These are phyloP conservation scores for Lachancea quebecensis DNA, from an alignment of 805 yeast species.

Conservation along the genomic window DNA sequence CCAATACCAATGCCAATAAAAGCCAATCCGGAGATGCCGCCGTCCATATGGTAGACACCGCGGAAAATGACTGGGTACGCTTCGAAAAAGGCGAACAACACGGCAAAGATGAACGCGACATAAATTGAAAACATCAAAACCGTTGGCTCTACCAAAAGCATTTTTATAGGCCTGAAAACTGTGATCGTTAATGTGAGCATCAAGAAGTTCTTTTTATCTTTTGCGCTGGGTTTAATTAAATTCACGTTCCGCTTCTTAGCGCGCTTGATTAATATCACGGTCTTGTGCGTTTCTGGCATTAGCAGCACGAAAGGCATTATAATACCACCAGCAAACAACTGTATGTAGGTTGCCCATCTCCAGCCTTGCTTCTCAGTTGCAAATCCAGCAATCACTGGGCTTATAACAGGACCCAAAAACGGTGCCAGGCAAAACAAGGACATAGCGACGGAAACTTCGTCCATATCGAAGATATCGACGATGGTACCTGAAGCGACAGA, in stretches of 20 bases:
- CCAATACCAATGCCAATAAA: constrained; percentile 72
- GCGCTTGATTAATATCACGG: constrained; percentile 52
- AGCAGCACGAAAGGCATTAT: constrained; percentile 42
- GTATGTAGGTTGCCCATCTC: constrained; percentile 70
- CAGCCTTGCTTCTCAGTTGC: constrained; percentile 55
- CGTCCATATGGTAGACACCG: constrained; percentile 52
- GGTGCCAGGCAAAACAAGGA: constrained; percentile 73
- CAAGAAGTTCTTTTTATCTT: constrained; percentile 34
- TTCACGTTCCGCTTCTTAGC: constrained; percentile 54
- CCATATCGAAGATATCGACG: constrained; percentile 65
- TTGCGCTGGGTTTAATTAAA: constrained; percentile 33
- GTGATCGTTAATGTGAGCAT: constrained; percentile 43
- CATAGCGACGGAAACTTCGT: constrained; percentile 66
- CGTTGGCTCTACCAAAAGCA: constrained; percentile 70
- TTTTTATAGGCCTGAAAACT: constrained; percentile 55
- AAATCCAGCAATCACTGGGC: constrained; percentile 70
- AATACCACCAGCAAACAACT: constrained; percentile 57
- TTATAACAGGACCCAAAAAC: constrained; percentile 71
- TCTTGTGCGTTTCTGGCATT: constrained; percentile 66
- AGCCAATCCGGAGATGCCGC: constrained; percentile 61
- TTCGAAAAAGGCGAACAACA: constrained; percentile 71
- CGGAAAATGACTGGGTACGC: constrained; percentile 70
- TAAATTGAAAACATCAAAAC: constrained; percentile 63
- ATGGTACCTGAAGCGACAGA: constrained; percentile 83
- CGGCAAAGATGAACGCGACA: constrained; percentile 70